Evolutionary conservation across 192 early-diverging fungal genomes (phyloP).

Genomic region (Coemansia sp.): DNA sequence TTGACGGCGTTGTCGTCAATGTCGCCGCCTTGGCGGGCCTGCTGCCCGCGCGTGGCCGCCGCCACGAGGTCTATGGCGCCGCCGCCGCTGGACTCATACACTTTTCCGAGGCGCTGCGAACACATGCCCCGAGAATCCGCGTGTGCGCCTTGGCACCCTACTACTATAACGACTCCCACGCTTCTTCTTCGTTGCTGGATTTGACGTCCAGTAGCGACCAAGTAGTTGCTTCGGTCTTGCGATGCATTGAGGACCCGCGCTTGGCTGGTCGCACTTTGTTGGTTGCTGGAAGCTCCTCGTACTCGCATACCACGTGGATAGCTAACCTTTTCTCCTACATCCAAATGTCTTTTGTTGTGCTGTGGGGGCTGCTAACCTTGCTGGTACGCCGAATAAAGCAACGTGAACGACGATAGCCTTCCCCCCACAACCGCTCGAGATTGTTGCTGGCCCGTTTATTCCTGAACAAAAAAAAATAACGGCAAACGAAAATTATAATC

Average conservation of each 20-base stretch:
- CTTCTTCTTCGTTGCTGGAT: no score
- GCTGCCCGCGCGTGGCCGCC: slow-evolving; percentile 10
- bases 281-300: slow-evolving; percentile 33
- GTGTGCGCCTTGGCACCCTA: slow-evolving; percentile 35
- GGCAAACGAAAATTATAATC: no score
- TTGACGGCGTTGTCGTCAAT: slow-evolving; percentile 22
- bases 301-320: slow-evolving; percentile 11
- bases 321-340: slow-evolving; percentile 15
- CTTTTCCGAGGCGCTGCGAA: slow-evolving; percentile 22
- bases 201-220: slow-evolving; percentile 29
- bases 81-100: slow-evolving; percentile 32
- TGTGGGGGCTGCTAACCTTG: slow-evolving; percentile 21
- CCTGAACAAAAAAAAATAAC: no score
- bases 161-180: no score
- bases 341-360: slow-evolving; percentile 33
- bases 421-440: not conserved
- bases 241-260: slow-evolving; percentile 33
- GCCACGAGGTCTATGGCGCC: slow-evolving; percentile 28
- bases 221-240: slow-evolving; percentile 28
- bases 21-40: slow-evolving; percentile 30
- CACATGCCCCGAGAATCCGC: slow-evolving; percentile 6
- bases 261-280: slow-evolving; percentile 29
- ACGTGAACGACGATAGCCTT: not conserved
- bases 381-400: slow-evolving; percentile 4
- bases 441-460: no score